A percentile compares a stretch with the other conserved stretches of the same genome.
phyloP scores from a whole-genome alignment of 1,284 basidiomycete species.

The Somion occarium region DNA sequence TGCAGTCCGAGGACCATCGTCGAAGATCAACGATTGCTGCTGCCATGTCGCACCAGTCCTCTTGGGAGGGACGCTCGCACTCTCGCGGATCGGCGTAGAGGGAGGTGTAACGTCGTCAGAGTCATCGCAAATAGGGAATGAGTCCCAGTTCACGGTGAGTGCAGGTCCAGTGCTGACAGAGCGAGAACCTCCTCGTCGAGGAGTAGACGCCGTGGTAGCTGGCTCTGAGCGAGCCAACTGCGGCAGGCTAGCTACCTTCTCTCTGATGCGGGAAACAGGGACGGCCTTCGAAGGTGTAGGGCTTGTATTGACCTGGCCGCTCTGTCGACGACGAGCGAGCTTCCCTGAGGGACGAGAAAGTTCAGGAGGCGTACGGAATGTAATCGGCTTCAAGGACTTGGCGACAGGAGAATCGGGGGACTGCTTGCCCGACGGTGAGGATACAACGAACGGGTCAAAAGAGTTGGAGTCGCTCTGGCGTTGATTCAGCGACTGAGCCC shows the following conservation, averaged over 20 bases:
- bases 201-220: conserved; percentile 14
- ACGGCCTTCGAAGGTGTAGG: conserved; percentile 38
- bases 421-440: conserved; percentile 31
- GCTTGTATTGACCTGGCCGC: conserved; percentile 24
- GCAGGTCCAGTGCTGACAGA: conserved; percentile 18
- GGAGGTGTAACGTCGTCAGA: conserved; percentile 35
- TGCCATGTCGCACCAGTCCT: conserved; percentile 27
- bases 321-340: conserved; percentile 49
- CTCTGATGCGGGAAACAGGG: conserved; percentile 37
- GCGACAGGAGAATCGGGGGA: conserved; percentile 14
- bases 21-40: conserved; percentile 26
- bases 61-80: conserved; percentile 21
- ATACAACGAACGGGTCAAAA: conserved; percentile 55
- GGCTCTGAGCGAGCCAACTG: conserved; percentile 17
- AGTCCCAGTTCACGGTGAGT: conserved; percentile 21
- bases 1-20: conserved; percentile 46
- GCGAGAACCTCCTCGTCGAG: conserved; percentile 13
- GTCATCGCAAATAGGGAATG: conserved; percentile 69
- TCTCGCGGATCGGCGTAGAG: conserved; percentile 30
- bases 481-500: conserved; percentile 8
- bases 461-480: conserved; percentile 31
- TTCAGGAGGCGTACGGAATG: conserved; percentile 32
- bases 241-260: conserved; percentile 25
- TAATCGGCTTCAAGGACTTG: conserved; percentile 24
- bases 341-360: conserved; percentile 48